Conservation (phyloP, 2,329 filamentous ascomycete genomes). For the Fusarium clavum region DNA sequence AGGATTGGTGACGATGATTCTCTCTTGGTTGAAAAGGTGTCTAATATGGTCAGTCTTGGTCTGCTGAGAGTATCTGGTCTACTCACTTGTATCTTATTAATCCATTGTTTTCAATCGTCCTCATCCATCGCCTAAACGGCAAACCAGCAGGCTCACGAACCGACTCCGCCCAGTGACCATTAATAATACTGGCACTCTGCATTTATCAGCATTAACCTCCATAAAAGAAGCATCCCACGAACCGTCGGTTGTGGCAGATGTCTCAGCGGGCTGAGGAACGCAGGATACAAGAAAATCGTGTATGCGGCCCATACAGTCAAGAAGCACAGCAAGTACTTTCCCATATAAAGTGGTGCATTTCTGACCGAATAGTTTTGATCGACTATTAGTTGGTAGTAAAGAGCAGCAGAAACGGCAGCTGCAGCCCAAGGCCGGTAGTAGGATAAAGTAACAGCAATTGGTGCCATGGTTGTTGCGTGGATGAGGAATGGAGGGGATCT, state of each 20-base stretch:
- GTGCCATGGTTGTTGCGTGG: slow-evolving; percentile 8
- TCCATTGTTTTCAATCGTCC: slow-evolving; percentile 36
- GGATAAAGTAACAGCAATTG: slow-evolving; percentile 20
- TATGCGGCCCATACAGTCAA: slow-evolving; percentile 21
- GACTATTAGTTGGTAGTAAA: not conserved
- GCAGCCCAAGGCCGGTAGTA: slow-evolving; percentile 27
- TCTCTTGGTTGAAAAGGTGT: slow-evolving; percentile 34
- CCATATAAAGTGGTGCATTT: not conserved
- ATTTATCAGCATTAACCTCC: not conserved
- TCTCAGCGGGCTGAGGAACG: slow-evolving; percentile 21
- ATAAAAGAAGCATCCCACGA: fast-evolving
- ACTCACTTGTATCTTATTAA: slow-evolving; percentile 30
- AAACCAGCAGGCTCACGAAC: slow-evolving; percentile 30
- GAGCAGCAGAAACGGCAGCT: not conserved
- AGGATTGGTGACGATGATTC: slow-evolving; percentile 19
- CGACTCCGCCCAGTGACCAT: slow-evolving; percentile 37
- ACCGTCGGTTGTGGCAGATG: slow-evolving; percentile 20
- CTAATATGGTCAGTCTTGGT: not conserved
- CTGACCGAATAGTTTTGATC: slow-evolving; percentile 6
- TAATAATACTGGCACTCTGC: slow-evolving; percentile 15
- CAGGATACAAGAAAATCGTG: slow-evolving; percentile 14
- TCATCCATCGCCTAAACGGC: slow-evolving; percentile 28
- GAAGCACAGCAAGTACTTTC: slow-evolving; percentile 1
- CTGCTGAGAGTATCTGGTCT: fast-evolving
- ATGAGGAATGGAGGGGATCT: slow-evolving; percentile 12